Evolutionary conservation across 495 filamentous ascomycete genomes (phyloP).

Genomic region (Hypoxylon intermedium): DNA sequence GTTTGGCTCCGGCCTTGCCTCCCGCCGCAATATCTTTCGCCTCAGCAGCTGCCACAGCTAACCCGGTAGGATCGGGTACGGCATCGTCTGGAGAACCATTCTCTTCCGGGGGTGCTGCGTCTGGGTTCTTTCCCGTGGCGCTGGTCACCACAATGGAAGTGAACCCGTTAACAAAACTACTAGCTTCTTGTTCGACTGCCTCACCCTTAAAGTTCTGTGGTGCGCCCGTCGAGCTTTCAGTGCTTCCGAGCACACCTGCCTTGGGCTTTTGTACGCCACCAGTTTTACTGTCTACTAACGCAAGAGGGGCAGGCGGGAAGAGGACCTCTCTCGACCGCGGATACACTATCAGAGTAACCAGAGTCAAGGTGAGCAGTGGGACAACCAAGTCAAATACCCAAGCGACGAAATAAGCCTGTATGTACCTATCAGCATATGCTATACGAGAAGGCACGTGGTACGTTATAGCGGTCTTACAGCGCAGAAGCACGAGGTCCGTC

Average conservation of each 20-base stretch:
- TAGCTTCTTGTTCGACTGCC: constrained; percentile 84
- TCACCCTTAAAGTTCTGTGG: constrained; percentile 87
- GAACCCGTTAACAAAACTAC: constrained; percentile 79
- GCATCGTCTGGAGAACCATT: constrained; percentile 53
- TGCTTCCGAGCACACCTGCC: constrained; percentile 73
- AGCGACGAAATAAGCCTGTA: constrained; percentile 71
- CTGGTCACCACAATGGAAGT: constrained; percentile 76
- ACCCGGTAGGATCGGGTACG: constrained; percentile 67
- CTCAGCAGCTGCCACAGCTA: constrained; percentile 62
- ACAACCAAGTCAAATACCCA: constrained; percentile 81
- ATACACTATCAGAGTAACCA: constrained; percentile 72
- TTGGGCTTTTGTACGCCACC: constrained; percentile 73
- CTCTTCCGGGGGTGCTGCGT: constrained; percentile 52
- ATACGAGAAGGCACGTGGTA: too few species aligned
- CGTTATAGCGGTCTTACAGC: constrained; percentile 50
- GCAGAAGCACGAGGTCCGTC: constrained; percentile 72
- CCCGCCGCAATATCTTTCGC: constrained; percentile 62
- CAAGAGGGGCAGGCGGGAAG: constrained; percentile 77
- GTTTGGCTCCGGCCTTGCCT: constrained; percentile 53
- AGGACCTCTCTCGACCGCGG: constrained; percentile 67
- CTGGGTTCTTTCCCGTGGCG: constrained; percentile 74
- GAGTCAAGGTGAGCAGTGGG: constrained; percentile 60
- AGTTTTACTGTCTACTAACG: constrained; percentile 66
- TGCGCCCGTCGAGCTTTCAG: constrained; percentile 80
- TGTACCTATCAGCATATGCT: constrained; percentile 12